phyloP scores from a whole-genome alignment of 257 asterid species.

The Thymus mandschuricus region DNA sequence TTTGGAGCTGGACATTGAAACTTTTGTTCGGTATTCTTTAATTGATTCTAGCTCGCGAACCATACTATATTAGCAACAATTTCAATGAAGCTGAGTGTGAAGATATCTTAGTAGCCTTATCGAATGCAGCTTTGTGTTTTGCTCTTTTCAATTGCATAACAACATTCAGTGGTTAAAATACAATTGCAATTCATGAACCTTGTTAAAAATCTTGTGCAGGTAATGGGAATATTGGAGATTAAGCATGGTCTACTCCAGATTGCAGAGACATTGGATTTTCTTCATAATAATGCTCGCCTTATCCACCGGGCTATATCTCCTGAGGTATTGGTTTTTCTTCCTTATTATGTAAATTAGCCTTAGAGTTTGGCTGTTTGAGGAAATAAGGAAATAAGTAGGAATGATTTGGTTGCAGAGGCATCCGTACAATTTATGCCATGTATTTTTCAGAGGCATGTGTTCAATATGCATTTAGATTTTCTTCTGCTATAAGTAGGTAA shows the following conservation, averaged over 20 bases:
- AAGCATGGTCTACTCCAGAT: conserved; percentile 97
- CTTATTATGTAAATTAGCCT: neutral
- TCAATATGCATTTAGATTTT: too few relatives aligned
- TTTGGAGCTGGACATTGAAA: conserved; percentile 22
- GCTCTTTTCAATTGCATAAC: conserved; percentile 18
- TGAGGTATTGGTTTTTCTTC: conserved; percentile 56
- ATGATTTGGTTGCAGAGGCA: neutral
- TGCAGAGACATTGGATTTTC: conserved; percentile 96
- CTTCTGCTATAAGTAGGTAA: too few relatives aligned
- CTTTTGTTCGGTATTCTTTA: neutral
- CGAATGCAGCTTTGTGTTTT: neutral
- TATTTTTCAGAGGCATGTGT: neutral
- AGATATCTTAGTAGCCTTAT: conserved; percentile 14
- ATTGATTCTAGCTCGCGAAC: conserved; percentile 16
- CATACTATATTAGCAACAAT: neutral
- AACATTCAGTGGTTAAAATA: conserved; percentile 16
- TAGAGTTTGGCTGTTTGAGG: neutral
- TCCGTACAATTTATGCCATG: neutral
- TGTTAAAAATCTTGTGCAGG: conserved; percentile 48
- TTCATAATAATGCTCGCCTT: conserved; percentile 92
- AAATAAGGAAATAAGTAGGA: neutral
- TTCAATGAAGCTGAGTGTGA: conserved; percentile 2
- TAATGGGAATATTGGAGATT: conserved; percentile 95
- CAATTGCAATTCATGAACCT: conserved; percentile 20
- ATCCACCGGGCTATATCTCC: conserved; percentile 92